A percentile compares a stretch with the other conserved stretches of the same genome.
These are phyloP conservation scores for Podospora tetraspora DNA, from an alignment of 495 filamentous ascomycete genomes.

Conservation along the genomic window DNA sequence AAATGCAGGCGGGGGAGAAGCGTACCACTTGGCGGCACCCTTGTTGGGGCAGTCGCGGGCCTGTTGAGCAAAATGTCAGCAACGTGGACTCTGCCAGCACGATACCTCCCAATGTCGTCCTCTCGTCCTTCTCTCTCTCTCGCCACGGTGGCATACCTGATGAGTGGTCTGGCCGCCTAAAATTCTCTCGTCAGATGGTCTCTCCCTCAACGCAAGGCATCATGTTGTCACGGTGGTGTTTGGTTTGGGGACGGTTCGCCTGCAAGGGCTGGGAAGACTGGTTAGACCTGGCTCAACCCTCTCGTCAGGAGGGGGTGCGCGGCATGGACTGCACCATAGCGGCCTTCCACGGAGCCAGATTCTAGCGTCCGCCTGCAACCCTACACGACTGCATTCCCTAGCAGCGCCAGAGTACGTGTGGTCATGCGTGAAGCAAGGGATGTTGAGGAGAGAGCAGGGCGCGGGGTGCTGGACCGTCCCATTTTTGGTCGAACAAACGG, in stretches of 20 bases:
- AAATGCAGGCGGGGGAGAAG: not conserved
- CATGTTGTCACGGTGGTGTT: conserved; percentile 22
- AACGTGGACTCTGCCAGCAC: conserved; percentile 3
- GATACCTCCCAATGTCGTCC: conserved; percentile 18
- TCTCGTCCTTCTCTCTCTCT: conserved; percentile 13
- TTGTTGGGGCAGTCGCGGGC: conserved; percentile 94
- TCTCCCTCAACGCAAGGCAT: conserved; percentile 29
- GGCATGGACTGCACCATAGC: not conserved
- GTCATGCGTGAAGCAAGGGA: not conserved
- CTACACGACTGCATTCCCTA: not conserved
- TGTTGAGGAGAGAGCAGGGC: not conserved
- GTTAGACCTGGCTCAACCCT: conserved; percentile 14
- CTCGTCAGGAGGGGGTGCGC: conserved; percentile 3
- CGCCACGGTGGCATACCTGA: conserved; percentile 42
- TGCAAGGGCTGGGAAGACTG: conserved; percentile 16
- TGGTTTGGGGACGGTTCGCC: conserved; percentile 11
- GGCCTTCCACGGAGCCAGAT: conserved; percentile 1
- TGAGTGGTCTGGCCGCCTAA: conserved; percentile 46
- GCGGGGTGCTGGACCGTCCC: conserved; percentile 14
- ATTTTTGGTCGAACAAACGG: conserved; percentile 21
- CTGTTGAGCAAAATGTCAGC: conserved; percentile 38
- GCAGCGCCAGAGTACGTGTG: not conserved
- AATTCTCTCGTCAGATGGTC: conserved; percentile 41
- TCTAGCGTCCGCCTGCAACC: not conserved
- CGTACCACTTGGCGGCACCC: conserved; percentile 83